Evolutionary conservation across 805 yeast genomes (phyloP).

Genomic region (Zygotorulaspora chibaensis): DNA sequence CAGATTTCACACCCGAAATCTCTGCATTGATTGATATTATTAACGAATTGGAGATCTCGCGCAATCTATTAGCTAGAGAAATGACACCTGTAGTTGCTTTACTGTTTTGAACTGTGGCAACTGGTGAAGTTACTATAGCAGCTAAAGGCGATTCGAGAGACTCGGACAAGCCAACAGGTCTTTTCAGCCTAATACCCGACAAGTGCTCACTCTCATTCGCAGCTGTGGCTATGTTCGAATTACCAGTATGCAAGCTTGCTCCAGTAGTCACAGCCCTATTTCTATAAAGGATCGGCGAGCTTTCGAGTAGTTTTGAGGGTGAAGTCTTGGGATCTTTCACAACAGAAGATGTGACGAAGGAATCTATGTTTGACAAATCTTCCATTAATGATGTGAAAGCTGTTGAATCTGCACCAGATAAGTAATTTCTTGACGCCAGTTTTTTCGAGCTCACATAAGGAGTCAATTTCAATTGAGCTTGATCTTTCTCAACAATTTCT

Average conservation of each 20-base stretch:
- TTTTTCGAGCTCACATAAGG: conserved; percentile 16
- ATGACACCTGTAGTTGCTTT: conserved; percentile 5
- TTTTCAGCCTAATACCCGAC: conserved; percentile 79
- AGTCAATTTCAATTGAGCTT: conserved; percentile 16
- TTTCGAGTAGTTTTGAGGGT: conserved; percentile 15
- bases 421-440: conserved; percentile 9
- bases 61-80: conserved; percentile 8
- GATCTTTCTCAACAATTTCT: conserved; percentile 1
- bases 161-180: conserved; percentile 77
- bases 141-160: conserved; percentile 41
- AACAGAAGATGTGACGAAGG: conserved; percentile 28
- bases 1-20: conserved; percentile 14
- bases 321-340: conserved; percentile 17
- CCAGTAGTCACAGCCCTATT: conserved; percentile 1
- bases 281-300: conserved; percentile 23
- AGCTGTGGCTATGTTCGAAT: neutral
- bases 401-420: conserved; percentile 16
- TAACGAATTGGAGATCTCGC: conserved; percentile 11
- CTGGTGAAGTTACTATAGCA: conserved; percentile 12
- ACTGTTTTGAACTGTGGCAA: conserved; percentile 4
- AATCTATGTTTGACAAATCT: conserved; percentile 23
- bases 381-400: conserved; percentile 21
- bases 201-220: conserved; percentile 30
- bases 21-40: conserved; percentile 16
- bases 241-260: too few relatives aligned